Evolutionary conservation across 306 rosid species (phyloP), one percentile per base, ranked within the genome.

Genomic region (Mimosa bimucronata): DNA sequence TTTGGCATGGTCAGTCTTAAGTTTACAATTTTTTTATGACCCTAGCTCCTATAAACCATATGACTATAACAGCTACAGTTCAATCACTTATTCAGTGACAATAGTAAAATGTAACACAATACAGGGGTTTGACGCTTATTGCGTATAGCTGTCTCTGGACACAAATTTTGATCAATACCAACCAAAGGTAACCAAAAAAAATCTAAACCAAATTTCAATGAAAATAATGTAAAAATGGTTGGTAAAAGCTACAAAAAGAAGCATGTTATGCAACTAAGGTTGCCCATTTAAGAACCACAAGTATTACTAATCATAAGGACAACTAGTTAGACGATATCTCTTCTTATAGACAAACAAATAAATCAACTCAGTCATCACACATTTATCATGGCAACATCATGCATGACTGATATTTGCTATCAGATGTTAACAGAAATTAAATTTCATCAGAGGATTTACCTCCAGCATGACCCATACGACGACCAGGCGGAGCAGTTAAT

Each of bases 401-500:
- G 67, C 29, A 28, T 21, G 23, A 29, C 28, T 74, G 14, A 34
- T 55, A 79, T 70, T 57, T 78, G 19, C 58, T 46, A 41, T 25
- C 53, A 67, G 13, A 82, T 29, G 79, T 14, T 31, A 76, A 64
- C 21, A 81, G 21, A 73, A 30, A 45, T 23, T 65, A 40, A 75
- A 19, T 14, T 42, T 81, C n/a, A 77, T 44, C 66, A 71, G 28
- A 66, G 31, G 25, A 45, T 58, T 66, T 86, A 91, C 99, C 98
- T 83, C 99, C 99, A 72, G 99, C 99, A 77, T 96, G 99, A 79
- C 99, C 99, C 99, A 96, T 96, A 31, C 99, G 97, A 61, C 98
- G 98, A 26, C 99, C 99, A 31, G 99, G 99, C 29, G 99, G 99
- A 69, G 99, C 99, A 81, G 98, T 96, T 77, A 96, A 89, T 78